Percentiles rank a stretch among this genome's conserved stretches.
Conservation (phyloP, 257 asterid genomes). For the Fraxinus pennsylvanica region DNA sequence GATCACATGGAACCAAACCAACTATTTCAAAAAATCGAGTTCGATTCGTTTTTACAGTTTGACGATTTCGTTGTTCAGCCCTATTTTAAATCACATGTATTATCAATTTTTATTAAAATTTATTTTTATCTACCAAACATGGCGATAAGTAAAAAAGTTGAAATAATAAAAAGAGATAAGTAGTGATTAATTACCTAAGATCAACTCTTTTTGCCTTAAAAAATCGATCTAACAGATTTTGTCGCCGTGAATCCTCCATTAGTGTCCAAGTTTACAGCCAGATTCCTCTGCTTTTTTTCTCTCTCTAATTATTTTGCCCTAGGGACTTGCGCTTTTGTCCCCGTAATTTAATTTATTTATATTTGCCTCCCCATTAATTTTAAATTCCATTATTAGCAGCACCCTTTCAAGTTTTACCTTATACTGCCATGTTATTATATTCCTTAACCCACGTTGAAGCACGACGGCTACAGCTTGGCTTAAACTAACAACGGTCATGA, state of each 20-base stretch:
- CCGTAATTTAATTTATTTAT: conserved; percentile 5
- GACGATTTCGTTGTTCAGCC: no score
- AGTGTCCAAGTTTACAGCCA: conserved; percentile 74
- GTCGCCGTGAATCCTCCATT: conserved; percentile 64
- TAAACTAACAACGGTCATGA: conserved; percentile 35
- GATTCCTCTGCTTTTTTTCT: conserved; percentile 38
- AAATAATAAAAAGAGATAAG: neutral
- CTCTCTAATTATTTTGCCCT: conserved; percentile 46
- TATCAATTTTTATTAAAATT: no score
- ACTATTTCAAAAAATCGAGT: no score
- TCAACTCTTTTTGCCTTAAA: conserved; percentile 39
- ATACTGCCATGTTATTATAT: conserved; percentile 69
- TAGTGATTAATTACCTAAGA: conserved; percentile 8
- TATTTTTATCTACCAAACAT: no score
- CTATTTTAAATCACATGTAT: no score
- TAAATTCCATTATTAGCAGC: conserved; percentile 29
- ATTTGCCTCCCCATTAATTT: neutral
- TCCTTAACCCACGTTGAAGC: conserved; percentile 90
- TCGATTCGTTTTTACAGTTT: no score
- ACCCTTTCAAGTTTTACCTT: conserved; percentile 24
- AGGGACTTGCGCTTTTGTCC: conserved; percentile 39
- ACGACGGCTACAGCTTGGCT: conserved; percentile 90
- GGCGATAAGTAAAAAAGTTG: no score
- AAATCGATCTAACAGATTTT: conserved; percentile 71
- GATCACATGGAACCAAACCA: no score